Conservation (phyloP, 495 filamentous ascomycete genomes). For the Lasiosphaeria ovina region DNA sequence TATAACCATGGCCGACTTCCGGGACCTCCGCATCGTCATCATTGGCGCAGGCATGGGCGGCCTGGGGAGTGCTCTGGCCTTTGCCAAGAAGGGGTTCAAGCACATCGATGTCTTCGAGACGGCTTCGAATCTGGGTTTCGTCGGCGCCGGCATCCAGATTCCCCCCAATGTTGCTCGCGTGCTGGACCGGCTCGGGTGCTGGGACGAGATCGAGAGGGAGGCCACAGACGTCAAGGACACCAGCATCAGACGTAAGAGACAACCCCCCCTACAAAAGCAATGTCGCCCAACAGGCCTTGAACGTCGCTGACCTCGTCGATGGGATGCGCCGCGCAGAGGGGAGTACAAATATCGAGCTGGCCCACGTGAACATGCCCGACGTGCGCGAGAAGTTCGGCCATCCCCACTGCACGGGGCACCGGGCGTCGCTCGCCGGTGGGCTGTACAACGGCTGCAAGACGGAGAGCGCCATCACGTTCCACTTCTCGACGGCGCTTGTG, state of each 20-base stretch:
- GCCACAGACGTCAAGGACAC: constrained; percentile 49
- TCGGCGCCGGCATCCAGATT: constrained; percentile 79
- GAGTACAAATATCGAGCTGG: constrained; percentile 63
- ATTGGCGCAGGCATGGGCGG: constrained; percentile 73
- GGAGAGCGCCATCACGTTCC: constrained; percentile 65
- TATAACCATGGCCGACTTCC: constrained; percentile 38
- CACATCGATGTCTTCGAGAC: constrained; percentile 71
- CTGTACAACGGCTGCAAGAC: constrained; percentile 66
- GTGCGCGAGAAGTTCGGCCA: constrained; percentile 67
- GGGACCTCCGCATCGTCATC: constrained; percentile 41
- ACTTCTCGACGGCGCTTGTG: constrained; percentile 58
- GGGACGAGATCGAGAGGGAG: constrained; percentile 64
- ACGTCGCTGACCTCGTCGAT: not conserved
- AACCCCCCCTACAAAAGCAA: not conserved
- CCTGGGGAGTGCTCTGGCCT: constrained; percentile 65
- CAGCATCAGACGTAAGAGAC: constrained; percentile 38
- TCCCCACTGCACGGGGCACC: constrained; percentile 77
- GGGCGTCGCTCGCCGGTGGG: constrained; percentile 65
- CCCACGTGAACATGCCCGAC: constrained; percentile 65
- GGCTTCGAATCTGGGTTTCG: constrained; percentile 72
- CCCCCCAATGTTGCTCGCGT: constrained; percentile 79
- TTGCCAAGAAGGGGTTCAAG: constrained; percentile 71
- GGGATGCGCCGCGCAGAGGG: constrained; percentile 49
- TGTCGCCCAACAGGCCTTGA: not conserved
- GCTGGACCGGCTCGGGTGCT: constrained; percentile 65